These are phyloP conservation scores for Polytrichum commune DNA, from an alignment of 225 moss, liverwort and hornwort genomes.

Conservation along the genomic window DNA sequence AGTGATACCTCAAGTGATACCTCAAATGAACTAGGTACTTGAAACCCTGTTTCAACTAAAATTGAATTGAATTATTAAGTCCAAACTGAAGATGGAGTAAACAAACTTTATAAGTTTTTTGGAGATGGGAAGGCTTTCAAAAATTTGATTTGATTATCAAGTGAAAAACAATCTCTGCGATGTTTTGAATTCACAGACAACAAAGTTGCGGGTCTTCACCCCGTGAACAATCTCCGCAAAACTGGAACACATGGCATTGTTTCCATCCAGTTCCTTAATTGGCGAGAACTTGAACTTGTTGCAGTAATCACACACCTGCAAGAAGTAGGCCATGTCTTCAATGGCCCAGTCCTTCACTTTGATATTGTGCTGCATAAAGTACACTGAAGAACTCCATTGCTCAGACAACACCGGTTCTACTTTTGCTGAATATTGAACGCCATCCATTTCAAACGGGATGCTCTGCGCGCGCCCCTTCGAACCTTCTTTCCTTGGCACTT, in stretches of 20 bases:
- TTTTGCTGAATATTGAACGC: background rate
- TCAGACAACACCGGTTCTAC: background rate
- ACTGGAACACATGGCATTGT: slow-evolving; percentile 20
- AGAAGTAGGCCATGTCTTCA: slow-evolving; percentile 39
- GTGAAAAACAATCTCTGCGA: slow-evolving; percentile 23
- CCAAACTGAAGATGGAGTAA: no score
- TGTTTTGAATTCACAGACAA: slow-evolving; percentile 23
- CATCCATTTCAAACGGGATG: background rate
- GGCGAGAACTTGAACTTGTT: slow-evolving; percentile 9
- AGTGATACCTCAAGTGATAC: no score
- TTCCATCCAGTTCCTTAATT: slow-evolving; percentile 16
- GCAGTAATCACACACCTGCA: slow-evolving; percentile 21
- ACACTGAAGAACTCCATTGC: no score
- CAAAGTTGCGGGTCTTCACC: slow-evolving; percentile 28
- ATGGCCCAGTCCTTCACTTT: slow-evolving; percentile 17
- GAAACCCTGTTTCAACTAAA: no score
- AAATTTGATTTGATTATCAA: no score
- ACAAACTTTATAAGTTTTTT: no score
- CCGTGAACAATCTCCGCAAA: slow-evolving; percentile 24
- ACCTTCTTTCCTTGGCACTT: no score
- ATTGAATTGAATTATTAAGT: no score
- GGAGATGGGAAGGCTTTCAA: no score
- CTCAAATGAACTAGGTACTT: no score
- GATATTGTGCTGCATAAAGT: background rate
- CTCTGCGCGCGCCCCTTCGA: background rate